These are phyloP conservation scores for Volvariella volvacea DNA, from an alignment of 1,284 basidiomycete genomes.

Conservation along the genomic window DNA sequence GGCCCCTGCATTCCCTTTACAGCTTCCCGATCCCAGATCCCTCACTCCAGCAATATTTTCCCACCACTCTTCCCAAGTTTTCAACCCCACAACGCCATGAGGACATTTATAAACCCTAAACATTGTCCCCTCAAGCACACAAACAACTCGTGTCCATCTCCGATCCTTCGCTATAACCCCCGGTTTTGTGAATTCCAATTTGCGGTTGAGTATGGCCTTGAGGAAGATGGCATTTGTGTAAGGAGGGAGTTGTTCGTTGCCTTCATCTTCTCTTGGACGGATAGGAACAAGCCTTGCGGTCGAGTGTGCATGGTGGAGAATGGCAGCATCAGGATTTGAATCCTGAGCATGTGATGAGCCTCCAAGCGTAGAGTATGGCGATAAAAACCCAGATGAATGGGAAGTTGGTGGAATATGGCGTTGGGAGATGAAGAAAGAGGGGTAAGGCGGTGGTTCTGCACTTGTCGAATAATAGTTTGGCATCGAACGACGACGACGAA, in stretches of 20 bases:
- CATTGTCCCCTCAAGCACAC: conserved; percentile 89
- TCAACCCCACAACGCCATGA: conserved; percentile 35
- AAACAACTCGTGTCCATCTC: conserved; percentile 86
- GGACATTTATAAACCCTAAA: conserved; percentile 80
- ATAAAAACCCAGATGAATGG: too few relatives aligned
- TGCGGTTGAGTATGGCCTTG: conserved; percentile 80
- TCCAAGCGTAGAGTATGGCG: too few relatives aligned
- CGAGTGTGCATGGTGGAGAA: background rate
- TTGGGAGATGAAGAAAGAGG: conserved; percentile 35
- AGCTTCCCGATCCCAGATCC: conserved; percentile 35
- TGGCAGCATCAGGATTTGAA: too few relatives aligned
- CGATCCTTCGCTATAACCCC: conserved; percentile 86
- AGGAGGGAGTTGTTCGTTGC: conserved; percentile 70
- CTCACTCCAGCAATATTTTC: conserved; percentile 66
- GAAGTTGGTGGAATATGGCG: conserved; percentile 9
- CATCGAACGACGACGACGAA: conserved; percentile 49
- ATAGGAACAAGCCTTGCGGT: conserved; percentile 13
- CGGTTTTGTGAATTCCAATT: conserved; percentile 89
- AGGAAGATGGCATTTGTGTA: conserved; percentile 87
- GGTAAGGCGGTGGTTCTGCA: conserved; percentile 37
- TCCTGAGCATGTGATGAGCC: too few relatives aligned
- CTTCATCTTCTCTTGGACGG: conserved; percentile 52
- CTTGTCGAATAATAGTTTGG: conserved; percentile 43
- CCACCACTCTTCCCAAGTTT: conserved; percentile 58
- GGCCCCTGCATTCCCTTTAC: conserved; percentile 14